phyloP scores from a whole-genome alignment of 805 yeast species.

The Clavispora fructus region DNA sequence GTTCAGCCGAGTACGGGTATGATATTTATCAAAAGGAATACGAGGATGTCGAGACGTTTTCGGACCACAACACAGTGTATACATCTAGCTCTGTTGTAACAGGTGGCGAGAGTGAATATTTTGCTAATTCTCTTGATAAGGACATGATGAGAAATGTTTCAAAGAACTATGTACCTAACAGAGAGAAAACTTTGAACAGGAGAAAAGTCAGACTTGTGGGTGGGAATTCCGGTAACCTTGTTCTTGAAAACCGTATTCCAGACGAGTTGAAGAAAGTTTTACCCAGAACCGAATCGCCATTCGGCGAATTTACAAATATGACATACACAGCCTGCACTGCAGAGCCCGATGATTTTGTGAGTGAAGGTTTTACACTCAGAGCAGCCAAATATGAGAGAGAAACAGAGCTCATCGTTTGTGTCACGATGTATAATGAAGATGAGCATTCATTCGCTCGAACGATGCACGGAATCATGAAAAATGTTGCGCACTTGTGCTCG shows the following conservation, averaged over 20 bases:
- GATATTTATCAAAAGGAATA: constrained; percentile 32
- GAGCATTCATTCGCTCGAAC: constrained; percentile 88
- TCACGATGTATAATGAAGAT: constrained; percentile 97
- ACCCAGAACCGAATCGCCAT: constrained; percentile 69
- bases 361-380: constrained; percentile 78
- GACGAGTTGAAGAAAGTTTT: constrained; percentile 78
- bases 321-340: constrained; percentile 96
- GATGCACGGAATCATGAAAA: constrained; percentile 88
- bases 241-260: constrained; percentile 92
- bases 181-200: constrained; percentile 63
- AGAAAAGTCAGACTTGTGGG: constrained; percentile 67
- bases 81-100: constrained; percentile 23
- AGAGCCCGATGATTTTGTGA: constrained; percentile 79
- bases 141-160: constrained; percentile 42
- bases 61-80: constrained; percentile 26
- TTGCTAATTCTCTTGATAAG: constrained; percentile 42
- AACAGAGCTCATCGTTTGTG: constrained; percentile 85
- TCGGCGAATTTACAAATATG: constrained; percentile 93
- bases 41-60: constrained; percentile 28
- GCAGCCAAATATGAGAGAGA: constrained; percentile 85
- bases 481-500: constrained; percentile 80
- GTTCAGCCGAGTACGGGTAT: constrained; percentile 25
- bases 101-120: constrained; percentile 35
- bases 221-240: constrained; percentile 68
- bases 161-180: constrained; percentile 45